phyloP scores from a whole-genome alignment of 208 protist genomes.

The Spongospora subterranea region DNA sequence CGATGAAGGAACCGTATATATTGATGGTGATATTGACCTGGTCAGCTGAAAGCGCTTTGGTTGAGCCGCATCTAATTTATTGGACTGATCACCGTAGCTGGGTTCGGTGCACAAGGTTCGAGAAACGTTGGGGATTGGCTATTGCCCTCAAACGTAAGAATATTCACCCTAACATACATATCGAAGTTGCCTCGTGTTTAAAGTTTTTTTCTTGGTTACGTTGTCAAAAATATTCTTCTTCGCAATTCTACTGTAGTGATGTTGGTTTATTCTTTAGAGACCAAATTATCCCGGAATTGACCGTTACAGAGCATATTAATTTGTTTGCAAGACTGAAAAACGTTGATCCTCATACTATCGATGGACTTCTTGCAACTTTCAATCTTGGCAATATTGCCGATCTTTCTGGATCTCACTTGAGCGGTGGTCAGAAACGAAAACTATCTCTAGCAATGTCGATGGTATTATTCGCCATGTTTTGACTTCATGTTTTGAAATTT shows the following conservation, averaged over 20 bases:
- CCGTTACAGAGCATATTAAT: neutral
- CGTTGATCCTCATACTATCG: neutral
- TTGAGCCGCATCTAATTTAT: neutral
- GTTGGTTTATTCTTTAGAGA: slow-evolving; percentile 20
- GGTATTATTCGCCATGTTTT: neutral
- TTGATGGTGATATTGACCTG: neutral
- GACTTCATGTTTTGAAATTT: neutral
- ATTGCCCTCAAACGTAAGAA: slow-evolving; percentile 26
- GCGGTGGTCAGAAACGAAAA: neutral
- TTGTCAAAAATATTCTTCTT: too few relatives aligned
- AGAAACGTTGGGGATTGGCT: neutral
- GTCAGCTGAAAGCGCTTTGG: neutral
- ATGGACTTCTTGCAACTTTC: neutral
- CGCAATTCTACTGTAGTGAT: too few relatives aligned
- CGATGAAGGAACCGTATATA: neutral
- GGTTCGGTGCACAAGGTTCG: neutral
- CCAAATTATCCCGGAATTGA: slow-evolving; percentile 2
- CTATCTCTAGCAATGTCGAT: slow-evolving; percentile 8
- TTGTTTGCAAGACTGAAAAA: neutral
- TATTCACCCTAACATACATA: neutral
- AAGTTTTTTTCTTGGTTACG: neutral
- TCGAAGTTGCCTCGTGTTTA: neutral
- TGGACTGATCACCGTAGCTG: neutral
- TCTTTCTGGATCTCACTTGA: neutral
- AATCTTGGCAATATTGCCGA: neutral